A percentile compares a stretch with the other conserved stretches of the same genome.
Conservation (phyloP, 1,139 yeast species). For the Saccharomyces uvarum region DNA sequence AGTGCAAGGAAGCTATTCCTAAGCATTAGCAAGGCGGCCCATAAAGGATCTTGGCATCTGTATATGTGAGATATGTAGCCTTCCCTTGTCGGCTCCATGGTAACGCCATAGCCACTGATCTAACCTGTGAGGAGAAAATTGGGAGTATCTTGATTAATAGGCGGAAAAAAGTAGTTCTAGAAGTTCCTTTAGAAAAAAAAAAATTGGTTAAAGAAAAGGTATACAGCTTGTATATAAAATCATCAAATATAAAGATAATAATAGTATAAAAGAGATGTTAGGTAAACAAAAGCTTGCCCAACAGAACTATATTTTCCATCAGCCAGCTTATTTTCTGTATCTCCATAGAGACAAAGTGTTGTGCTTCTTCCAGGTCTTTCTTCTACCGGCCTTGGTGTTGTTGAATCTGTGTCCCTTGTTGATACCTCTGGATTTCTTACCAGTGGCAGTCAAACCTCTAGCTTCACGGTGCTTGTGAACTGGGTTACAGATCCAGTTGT, state of each 20-base stretch:
- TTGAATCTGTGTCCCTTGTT: conserved; percentile 99
- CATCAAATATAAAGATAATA: conserved; percentile 4
- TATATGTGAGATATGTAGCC: neutral
- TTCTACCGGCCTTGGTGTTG: conserved; percentile 97
- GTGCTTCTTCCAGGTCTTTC: conserved; percentile 99
- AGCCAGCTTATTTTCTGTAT: conserved; percentile 77
- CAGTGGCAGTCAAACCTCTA: conserved; percentile 97
- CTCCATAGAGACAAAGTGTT: conserved; percentile 99
- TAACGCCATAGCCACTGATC: neutral
- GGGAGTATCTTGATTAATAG: neutral
- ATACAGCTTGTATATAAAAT: conserved; percentile 5
- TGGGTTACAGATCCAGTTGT: conserved; percentile 99
- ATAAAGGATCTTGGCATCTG: too few species aligned
- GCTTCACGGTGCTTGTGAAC: conserved; percentile 99
- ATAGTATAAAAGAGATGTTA: conserved; percentile 2
- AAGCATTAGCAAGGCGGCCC: neutral
- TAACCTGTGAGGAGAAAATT: neutral
- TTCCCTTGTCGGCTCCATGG: neutral
- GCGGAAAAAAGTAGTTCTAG: neutral
- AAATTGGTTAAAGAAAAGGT: neutral
- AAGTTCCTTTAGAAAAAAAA: neutral
- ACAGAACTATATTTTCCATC: conserved; percentile 2
- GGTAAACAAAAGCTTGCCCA: neutral
- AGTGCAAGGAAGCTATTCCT: neutral
- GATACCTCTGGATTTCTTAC: conserved; percentile 99